Evolutionary conservation across 371 early-diverging fungal species (phyloP), one percentile per base, ranked within the genome.

Genomic region (Capniomyces stellatus): DNA sequence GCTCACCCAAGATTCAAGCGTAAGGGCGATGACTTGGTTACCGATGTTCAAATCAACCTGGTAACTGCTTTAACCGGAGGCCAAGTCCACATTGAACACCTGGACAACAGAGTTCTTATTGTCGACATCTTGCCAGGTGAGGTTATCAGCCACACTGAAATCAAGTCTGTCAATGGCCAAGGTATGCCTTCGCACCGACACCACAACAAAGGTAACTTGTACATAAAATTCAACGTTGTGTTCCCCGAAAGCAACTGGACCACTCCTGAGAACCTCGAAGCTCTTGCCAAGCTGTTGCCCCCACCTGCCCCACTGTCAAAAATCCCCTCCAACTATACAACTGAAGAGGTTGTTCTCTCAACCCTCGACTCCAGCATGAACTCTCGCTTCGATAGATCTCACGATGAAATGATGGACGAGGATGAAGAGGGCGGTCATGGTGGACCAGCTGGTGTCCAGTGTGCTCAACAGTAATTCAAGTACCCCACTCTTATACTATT

Each of bases 171-270:
- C 58, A 68, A 64, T 48, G 76, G 81, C 57, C 92, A 97, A 71
- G 98, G 98, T 52, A 93, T 98, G 94, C 98, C 98, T 41, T 76
- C 77, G 52, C 83, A 79, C 72, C 71, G 77, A 51, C 89, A 89
- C 48, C 87, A 86, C 61, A 78, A 81, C 60, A 78, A 79, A 62
- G 98, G 98, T 50, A 85, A 90, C 72, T 72, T 98, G 48, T 89
- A 83, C 66, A 70, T 94, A 67, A 82, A 81, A 58, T 94, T 97
- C 62, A 81, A 78, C 46, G 71, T 97, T 56, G 79, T 79, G 52
- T 95, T 97, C 86, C 98, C 98, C 19, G 53, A 71, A 22, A 53
- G 81, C 54, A 83, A 86, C 76, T 90, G 87, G 84, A 73, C 83
- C 40, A 65, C 73, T 23, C 65, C 72, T 42, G 76, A 77, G 40